Base-by-base conservation (phyloP, 352 stramenopile genomes). In the Phytophthora sansomeana region DNA sequence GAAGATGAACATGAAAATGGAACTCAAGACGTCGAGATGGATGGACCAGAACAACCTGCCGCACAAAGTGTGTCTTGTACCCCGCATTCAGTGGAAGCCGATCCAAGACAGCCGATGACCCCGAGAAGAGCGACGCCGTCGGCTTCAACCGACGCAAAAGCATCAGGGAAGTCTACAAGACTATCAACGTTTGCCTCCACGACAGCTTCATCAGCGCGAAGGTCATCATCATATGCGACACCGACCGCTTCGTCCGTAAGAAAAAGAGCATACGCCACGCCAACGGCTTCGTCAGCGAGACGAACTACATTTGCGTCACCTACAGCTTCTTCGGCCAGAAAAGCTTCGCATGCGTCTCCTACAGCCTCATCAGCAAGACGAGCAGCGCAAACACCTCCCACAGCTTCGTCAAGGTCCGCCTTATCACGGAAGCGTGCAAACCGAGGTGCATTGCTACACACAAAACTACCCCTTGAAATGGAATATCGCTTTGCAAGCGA, bases 401-500 rank as follows among this genome's bases (percentile, higher is more conserved):
- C 52, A 33, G 38, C 49, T 42, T 49, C 57, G 14, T 69, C 57
- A 21, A 69, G 21, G 13, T 68, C 67, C 9, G 54, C 58, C 29
- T 53, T 74, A 36, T 76, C 58, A 4, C 49, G 55, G 6, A 79
- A 79, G 21, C 72, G 67, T 19, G 57, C 63, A 29, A 76, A 70
- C 19, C 67, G 58, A 62, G 55, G 67, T 33, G 46, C 55, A 6
- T 29, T 89, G 21, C 75, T 89, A 47, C 80, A 79, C 43, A 84
- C 81, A 6, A 88, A 90, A 30, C 63, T 92, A 6, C 84, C 84
- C 13, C 59, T 92, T 36, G 43, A 80, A 63, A 75, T 92, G 24
- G 78, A 91, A 46, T 81, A 87, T 43, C 77, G 72, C 0, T 88
- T 78, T 66, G 77, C 74, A 11, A 83, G 80, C 5, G 84, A 91